These are phyloP conservation scores for Geranium rotundifolium DNA, from an alignment of 345 rosid species.

Conservation along the genomic window DNA sequence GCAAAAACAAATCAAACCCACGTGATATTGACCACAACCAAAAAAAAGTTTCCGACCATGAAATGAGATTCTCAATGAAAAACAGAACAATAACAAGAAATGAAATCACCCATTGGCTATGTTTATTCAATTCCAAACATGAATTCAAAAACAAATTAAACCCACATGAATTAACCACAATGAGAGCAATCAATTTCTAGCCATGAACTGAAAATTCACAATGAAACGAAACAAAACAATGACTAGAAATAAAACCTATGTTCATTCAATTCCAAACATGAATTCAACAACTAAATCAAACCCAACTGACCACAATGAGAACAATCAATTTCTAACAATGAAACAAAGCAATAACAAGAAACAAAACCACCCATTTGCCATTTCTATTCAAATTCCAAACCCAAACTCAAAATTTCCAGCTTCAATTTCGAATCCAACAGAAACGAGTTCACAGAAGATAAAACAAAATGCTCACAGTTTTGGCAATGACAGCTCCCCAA, in stretches of 20 bases:
- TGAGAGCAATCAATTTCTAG: no score
- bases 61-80: no score
- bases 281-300: neutral
- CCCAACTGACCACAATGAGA: no score
- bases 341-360: neutral
- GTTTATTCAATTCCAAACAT: no score
- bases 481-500: constrained; percentile 98
- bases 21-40: no score
- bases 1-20: neutral
- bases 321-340: neutral
- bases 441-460: neutral
- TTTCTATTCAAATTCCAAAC: neutral
- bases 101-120: no score
- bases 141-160: no score
- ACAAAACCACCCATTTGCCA: neutral
- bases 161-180: no score
- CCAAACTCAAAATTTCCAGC: neutral
- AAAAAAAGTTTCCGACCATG: no score
- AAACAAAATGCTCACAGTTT: constrained; percentile 48
- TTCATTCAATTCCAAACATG: neutral
- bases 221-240: no score
- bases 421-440: neutral
- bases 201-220: no score
- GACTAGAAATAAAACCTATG: neutral
- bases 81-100: no score